Conservation (phyloP, 225 moss, liverwort and hornwort genomes). For the Pseudisothecium myosuroides region DNA sequence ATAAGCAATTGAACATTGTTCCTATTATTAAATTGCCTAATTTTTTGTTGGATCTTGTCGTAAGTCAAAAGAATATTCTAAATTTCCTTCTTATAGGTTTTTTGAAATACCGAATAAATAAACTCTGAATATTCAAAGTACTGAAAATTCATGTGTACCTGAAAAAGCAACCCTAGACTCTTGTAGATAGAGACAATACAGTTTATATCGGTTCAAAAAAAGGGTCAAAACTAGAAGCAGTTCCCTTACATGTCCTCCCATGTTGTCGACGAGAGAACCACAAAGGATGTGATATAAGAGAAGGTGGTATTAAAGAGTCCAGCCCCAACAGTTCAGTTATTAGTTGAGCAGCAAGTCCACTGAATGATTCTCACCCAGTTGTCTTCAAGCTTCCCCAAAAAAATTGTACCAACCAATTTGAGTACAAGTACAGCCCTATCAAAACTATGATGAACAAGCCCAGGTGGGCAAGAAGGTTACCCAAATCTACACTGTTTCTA, state of each 20-base stretch:
- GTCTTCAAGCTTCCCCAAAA: not conserved
- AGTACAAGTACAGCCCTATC: not conserved
- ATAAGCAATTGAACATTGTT: not conserved
- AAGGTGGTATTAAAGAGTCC: not conserved
- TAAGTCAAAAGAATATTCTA: not conserved
- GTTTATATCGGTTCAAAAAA: accelerated
- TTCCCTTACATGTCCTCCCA: too few relatives aligned
- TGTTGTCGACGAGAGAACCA: not conserved
- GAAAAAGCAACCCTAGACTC: accelerated
- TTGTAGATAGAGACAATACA: accelerated
- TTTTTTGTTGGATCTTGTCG: not conserved
- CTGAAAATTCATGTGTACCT: accelerated
- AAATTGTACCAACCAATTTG: not conserved
- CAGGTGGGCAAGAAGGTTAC: not conserved
- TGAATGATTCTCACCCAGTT: slow-evolving; percentile 1
- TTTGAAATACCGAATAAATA: accelerated
- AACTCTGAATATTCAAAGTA: not conserved
- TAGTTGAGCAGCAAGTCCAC: not conserved
- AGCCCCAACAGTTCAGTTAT: not conserved
- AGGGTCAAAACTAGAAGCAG: not conserved
- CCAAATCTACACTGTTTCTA: not conserved
- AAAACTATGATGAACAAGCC: not conserved
- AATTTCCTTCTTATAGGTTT: accelerated
- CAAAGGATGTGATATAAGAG: not conserved
- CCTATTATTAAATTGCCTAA: too few relatives aligned